These are phyloP conservation scores for Craterostigma plantagineum DNA, from an alignment of 257 asterid genomes.

Conservation along the genomic window DNA sequence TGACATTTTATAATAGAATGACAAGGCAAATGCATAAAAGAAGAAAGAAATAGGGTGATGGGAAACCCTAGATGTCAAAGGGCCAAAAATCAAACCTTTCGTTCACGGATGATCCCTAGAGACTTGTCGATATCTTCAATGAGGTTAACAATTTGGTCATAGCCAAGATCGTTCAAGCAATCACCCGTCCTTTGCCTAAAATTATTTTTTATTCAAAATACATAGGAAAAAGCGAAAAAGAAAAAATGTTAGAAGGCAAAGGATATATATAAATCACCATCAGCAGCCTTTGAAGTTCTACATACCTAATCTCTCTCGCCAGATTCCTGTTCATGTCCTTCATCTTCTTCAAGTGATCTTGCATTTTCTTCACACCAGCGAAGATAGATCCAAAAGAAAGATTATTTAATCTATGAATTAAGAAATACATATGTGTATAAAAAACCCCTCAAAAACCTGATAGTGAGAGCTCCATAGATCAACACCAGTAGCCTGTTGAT, in stretches of 20 bases:
- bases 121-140: slow-evolving; percentile 28
- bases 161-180: slow-evolving; percentile 34
- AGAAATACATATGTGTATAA: not conserved
- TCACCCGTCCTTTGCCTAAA: slow-evolving; percentile 44
- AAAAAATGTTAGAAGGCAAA: not conserved
- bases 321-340: slow-evolving; percentile 71
- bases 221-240: too few relatives aligned
- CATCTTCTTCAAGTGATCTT: slow-evolving; percentile 68
- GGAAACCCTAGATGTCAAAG: not conserved
- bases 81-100: slow-evolving; percentile 10
- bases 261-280: not conserved
- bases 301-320: slow-evolving; percentile 75
- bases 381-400: not conserved
- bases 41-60: not conserved
- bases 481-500: slow-evolving; percentile 50
- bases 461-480: slow-evolving; percentile 81
- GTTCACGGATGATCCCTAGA: slow-evolving; percentile 24
- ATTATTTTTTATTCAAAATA: not conserved
- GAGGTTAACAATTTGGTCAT: slow-evolving; percentile 26
- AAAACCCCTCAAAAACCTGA: slow-evolving; percentile 31
- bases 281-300: not conserved
- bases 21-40: too few relatives aligned
- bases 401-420: not conserved
- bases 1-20: too few relatives aligned
- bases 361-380: slow-evolving; percentile 46